Conservation (phyloP, 441 rosid genomes). For the Arabidopsis hybrid region DNA sequence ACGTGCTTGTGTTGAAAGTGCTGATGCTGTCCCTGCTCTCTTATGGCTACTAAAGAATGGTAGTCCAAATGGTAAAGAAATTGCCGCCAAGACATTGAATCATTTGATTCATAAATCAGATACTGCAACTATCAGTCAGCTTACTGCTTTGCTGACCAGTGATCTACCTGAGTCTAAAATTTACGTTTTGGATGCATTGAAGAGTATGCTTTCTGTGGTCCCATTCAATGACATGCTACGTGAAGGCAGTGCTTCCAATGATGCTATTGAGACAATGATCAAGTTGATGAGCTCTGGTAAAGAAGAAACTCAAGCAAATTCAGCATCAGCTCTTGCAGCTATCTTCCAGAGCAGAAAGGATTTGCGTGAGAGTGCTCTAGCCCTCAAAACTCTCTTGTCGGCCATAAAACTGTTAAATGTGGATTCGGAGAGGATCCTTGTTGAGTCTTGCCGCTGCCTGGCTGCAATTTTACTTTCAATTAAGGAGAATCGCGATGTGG, state of each 20-base stretch:
- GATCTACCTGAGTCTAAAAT: constrained; percentile 98
- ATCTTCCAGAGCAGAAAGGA: constrained; percentile 86
- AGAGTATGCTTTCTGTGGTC: constrained; percentile 95
- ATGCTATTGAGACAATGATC: constrained; percentile 96
- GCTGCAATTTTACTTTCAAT: constrained; percentile 94
- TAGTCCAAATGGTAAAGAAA: constrained; percentile 96
- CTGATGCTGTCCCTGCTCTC: constrained; percentile 99
- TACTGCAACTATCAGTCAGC: constrained; percentile 98
- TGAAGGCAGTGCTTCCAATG: constrained; percentile 99
- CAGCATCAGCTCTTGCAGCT: constrained; percentile 95
- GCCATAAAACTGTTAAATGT: constrained; percentile 80
- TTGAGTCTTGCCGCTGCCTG: constrained; percentile 81
- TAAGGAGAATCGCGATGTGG: constrained; percentile 94
- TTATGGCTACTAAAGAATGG: constrained; percentile 99
- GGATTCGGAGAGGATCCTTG: constrained; percentile 84
- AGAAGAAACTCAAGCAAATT: constrained; percentile 97
- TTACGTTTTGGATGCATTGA: constrained; percentile 93
- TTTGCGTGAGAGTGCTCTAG: constrained; percentile 90
- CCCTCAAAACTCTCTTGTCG: constrained; percentile 79
- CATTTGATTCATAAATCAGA: constrained; percentile 98
- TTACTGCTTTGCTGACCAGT: constrained; percentile 92
- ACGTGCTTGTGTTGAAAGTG: constrained; percentile 99
- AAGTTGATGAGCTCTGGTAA: constrained; percentile 83
- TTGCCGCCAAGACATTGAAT: constrained; percentile 96
- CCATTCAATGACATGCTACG: constrained; percentile 79